These are phyloP conservation scores for Scleroderma bovista DNA, from an alignment of 768 basidiomycete genomes.

Conservation along the genomic window DNA sequence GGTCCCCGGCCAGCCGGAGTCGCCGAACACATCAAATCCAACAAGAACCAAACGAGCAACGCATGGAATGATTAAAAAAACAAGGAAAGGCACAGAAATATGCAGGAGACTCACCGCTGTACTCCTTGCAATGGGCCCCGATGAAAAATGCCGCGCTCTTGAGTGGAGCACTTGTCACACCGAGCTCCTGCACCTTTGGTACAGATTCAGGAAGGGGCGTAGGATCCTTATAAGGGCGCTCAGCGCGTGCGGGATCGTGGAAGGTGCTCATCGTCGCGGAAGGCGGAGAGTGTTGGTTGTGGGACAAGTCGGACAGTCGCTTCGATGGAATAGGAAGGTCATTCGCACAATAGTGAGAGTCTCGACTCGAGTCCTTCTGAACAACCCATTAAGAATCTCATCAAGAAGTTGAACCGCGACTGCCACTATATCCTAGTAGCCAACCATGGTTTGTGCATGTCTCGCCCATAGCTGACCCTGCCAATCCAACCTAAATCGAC, in stretches of 20 bases:
- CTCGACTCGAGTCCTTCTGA: no score
- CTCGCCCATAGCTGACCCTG: not conserved
- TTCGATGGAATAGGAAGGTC: constrained; percentile 16
- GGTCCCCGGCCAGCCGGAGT: no score
- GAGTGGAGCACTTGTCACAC: constrained; percentile 84
- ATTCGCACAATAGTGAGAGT: constrained; percentile 17
- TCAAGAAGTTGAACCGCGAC: no score
- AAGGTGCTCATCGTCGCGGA: constrained; percentile 47
- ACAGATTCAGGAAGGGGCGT: constrained; percentile 59
- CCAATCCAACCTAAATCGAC: not conserved
- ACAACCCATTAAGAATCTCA: no score
- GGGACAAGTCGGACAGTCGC: constrained; percentile 1
- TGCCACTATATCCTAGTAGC: not conserved
- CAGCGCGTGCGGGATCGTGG: constrained; percentile 42
- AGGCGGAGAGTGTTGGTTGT: constrained; percentile 13
- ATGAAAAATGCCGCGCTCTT: constrained; percentile 98
- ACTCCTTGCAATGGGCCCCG: constrained; percentile 92
- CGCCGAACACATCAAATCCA: not conserved
- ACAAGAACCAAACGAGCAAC: not conserved
- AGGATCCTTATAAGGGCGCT: constrained; percentile 53
- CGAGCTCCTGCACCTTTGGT: constrained; percentile 85
- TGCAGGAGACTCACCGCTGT: constrained; percentile 69
- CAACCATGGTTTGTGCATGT: constrained; percentile 1
- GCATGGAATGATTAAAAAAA: not conserved
- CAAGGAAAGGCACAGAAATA: not conserved